Evolutionary conservation across 2,329 filamentous ascomycete genomes (phyloP).

Genomic region (Amauroascus niger): DNA sequence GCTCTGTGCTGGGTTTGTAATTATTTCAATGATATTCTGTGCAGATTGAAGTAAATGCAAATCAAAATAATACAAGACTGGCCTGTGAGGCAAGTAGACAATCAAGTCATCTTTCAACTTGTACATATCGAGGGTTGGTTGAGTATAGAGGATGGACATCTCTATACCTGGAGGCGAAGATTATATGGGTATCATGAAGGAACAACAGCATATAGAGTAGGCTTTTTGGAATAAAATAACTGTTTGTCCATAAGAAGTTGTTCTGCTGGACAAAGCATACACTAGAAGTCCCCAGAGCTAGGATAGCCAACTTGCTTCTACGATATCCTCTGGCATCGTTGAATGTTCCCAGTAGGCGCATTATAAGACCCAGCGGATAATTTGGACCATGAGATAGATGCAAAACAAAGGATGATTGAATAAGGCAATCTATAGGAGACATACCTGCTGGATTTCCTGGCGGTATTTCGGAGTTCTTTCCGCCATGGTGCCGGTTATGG

Average conservation of each 20-base stretch:
- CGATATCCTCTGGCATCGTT: background rate
- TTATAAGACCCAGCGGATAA: background rate
- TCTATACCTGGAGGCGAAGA: background rate
- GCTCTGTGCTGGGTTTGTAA: background rate
- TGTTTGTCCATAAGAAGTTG: background rate
- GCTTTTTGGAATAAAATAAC: background rate
- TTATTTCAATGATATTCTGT: background rate
- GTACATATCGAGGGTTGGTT: background rate
- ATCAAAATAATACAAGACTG: background rate
- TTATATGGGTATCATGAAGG: background rate
- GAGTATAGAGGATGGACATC: background rate
- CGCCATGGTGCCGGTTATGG: conserved; percentile 47
- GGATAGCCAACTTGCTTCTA: background rate
- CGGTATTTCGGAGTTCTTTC: conserved; percentile 79
- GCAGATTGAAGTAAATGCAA: background rate
- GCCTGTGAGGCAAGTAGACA: background rate
- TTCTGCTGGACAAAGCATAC: background rate
- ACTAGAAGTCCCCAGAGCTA: background rate
- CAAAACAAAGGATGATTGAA: background rate
- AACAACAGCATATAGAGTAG: background rate
- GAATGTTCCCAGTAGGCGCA: background rate
- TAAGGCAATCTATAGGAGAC: background rate
- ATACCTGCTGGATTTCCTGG: conserved; percentile 94
- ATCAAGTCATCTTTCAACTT: background rate
- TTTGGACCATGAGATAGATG: background rate